phyloP scores from a whole-genome alignment of 2,329 filamentous ascomycete genomes.

The Sporothrix protearum region DNA sequence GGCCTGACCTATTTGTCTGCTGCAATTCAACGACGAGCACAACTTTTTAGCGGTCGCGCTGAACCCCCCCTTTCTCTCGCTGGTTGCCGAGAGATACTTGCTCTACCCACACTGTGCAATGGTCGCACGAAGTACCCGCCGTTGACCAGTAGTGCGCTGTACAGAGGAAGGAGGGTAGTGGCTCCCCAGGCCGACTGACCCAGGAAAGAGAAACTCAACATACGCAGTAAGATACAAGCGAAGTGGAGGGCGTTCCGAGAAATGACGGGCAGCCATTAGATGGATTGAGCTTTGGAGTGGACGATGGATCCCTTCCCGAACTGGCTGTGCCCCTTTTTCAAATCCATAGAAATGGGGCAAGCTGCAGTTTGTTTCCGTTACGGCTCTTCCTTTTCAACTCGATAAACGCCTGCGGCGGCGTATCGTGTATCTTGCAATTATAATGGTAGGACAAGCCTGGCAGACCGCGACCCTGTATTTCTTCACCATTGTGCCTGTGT shows the following conservation, averaged over 20 bases:
- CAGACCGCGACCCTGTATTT: too few species aligned
- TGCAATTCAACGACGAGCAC: conserved; percentile 5
- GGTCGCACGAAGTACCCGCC: conserved; percentile 5
- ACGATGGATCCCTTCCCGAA: not conserved
- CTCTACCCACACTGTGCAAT: not conserved
- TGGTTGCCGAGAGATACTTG: not conserved
- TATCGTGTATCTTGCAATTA: too few species aligned
- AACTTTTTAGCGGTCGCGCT: conserved; percentile 13
- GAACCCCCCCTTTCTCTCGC: not conserved
- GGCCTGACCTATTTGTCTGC: not conserved
- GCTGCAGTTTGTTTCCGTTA: not conserved
- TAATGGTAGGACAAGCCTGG: too few species aligned
- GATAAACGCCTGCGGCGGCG: not conserved
- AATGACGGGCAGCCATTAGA: not conserved
- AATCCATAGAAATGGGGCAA: not conserved
- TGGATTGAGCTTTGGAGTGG: not conserved
- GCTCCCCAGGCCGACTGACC: not conserved
- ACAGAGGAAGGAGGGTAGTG: not conserved
- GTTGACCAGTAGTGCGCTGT: not conserved
- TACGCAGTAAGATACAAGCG: too few species aligned
- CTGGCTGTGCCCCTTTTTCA: conserved; percentile 10
- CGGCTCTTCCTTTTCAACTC: not conserved
- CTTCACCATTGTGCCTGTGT: not conserved
- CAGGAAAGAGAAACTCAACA: conserved; percentile 1
- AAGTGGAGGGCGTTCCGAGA: conserved; percentile 15